These are phyloP conservation scores for Solanum appendiculatum DNA, from an alignment of 257 asterid species.

Conservation along the genomic window DNA sequence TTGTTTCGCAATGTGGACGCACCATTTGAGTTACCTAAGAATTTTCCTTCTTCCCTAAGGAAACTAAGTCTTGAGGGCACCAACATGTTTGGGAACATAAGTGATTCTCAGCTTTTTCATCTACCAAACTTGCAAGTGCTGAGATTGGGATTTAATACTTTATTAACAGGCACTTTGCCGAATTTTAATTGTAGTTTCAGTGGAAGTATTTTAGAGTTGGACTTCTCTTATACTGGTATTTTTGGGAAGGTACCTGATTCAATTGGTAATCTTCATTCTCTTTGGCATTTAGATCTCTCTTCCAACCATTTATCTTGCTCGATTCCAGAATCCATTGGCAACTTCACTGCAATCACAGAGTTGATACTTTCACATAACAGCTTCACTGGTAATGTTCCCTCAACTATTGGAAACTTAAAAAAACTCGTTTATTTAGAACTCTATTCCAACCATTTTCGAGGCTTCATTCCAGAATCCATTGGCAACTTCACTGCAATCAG, in stretches of 20 bases:
- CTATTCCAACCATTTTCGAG: background rate
- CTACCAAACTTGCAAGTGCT: background rate
- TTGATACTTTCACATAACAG: background rate
- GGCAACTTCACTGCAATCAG: background rate
- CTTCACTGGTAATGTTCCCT: background rate
- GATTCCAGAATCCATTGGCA: background rate
- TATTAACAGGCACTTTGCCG: background rate
- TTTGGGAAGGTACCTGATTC: background rate
- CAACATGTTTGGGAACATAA: too few relatives aligned
- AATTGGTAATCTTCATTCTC: background rate
- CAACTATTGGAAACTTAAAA: background rate
- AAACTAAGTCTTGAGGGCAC: too few relatives aligned
- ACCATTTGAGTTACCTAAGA: too few relatives aligned
- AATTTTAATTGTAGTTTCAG: background rate
- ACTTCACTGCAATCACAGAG: background rate
- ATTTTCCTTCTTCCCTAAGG: too few relatives aligned
- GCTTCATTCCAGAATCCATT: background rate
- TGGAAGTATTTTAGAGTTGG: background rate
- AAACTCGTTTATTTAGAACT: background rate
- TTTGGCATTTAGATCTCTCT: background rate
- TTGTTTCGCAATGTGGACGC: too few relatives aligned
- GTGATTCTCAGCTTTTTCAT: too few relatives aligned
- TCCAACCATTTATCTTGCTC: background rate
- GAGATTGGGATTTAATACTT: background rate
- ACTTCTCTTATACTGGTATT: background rate